Evolutionary conservation across 2,329 filamentous ascomycete genomes (phyloP).

Genomic region (Aspergillus pseudoglaucus): DNA sequence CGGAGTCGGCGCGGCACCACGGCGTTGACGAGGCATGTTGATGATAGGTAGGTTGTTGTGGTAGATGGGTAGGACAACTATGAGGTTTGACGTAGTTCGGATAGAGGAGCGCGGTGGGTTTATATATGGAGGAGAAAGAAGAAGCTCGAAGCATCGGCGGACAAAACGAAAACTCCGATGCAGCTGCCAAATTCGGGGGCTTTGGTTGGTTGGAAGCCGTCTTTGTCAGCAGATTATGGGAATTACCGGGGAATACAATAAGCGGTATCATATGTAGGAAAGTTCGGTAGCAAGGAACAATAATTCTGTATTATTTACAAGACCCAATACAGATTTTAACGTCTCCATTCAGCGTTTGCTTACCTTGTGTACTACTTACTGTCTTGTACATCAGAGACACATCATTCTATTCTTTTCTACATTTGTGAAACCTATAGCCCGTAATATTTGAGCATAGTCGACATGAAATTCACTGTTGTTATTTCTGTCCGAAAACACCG

Average conservation of each 20-base stretch:
- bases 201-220: constrained; percentile 7
- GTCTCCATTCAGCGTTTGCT: no score
- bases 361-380: no score
- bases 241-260: constrained; percentile 1
- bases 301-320: neutral
- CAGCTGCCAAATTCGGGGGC: constrained; percentile 6
- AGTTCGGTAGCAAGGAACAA: neutral
- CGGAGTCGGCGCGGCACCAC: constrained; percentile 50
- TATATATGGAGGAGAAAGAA: constrained; percentile 15
- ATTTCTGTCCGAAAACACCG: neutral
- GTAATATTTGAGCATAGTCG: neutral
- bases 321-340: neutral
- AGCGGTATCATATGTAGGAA: neutral
- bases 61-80: constrained; percentile 17
- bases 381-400: neutral
- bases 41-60: constrained; percentile 9
- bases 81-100: constrained; percentile 19
- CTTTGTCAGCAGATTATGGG: constrained; percentile 5
- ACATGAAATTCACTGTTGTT: neutral
- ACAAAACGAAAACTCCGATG: constrained; percentile 20
- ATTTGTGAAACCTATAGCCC: neutral
- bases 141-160: constrained; percentile 18
- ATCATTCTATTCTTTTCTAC: neutral
- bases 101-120: constrained; percentile 10
- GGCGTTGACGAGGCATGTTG: constrained; percentile 73